Percentiles rank a stretch among this genome's conserved stretches.
These are phyloP conservation scores for Tolypocladium inflatum DNA, from an alignment of 2,329 filamentous ascomycete species.

Conservation along the genomic window DNA sequence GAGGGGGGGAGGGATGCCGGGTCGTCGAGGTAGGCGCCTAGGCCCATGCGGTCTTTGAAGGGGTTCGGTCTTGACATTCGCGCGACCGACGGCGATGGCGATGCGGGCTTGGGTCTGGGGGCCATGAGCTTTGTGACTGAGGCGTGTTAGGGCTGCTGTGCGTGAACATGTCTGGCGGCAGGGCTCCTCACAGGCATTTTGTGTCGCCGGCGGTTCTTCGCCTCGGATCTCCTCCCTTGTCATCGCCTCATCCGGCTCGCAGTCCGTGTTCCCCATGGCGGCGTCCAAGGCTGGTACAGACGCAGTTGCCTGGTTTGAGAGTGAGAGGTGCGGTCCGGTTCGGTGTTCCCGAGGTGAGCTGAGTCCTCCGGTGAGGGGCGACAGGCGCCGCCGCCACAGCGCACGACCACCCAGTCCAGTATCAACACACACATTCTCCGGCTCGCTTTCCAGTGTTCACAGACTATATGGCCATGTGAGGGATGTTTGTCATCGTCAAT, in stretches of 20 bases:
- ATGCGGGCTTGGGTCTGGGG: slow-evolving; percentile 22
- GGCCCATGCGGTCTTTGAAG: slow-evolving; percentile 46
- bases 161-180: no score
- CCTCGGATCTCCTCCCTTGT: slow-evolving; percentile 29
- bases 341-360: not conserved
- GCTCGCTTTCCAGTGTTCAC: not conserved
- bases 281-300: not conserved
- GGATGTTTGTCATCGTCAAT: not conserved
- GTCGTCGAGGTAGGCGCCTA: slow-evolving; percentile 56
- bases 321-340: not conserved
- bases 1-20: slow-evolving; percentile 53
- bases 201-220: slow-evolving; percentile 7
- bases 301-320: not conserved
- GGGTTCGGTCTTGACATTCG: slow-evolving; percentile 14
- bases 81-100: slow-evolving; percentile 6
- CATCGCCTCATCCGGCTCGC: slow-evolving; percentile 29
- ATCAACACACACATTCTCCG: no score
- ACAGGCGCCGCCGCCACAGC: no score
- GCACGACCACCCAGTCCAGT: no score
- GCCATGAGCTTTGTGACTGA: slow-evolving; percentile 28
- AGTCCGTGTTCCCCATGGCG: slow-evolving; percentile 2
- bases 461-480: not conserved
- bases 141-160: not conserved
- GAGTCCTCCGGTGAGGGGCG: not conserved
- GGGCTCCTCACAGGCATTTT: slow-evolving; percentile 32